phyloP scores from a whole-genome alignment of 345 rosid genomes.

The Ceriops zippeliana region DNA sequence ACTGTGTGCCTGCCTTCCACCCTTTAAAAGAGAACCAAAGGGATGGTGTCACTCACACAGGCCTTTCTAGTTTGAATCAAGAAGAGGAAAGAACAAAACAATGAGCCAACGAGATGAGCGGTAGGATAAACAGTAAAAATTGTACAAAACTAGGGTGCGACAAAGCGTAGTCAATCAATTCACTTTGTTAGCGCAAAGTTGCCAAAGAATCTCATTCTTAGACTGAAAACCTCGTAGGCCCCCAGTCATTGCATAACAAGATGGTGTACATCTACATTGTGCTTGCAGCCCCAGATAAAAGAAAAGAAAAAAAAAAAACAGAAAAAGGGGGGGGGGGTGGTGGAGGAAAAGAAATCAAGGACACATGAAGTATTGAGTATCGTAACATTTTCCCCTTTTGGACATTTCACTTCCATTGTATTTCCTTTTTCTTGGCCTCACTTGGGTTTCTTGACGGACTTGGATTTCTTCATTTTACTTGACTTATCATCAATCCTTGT shows the following conservation, averaged over 20 bases:
- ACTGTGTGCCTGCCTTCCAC: too few species aligned
- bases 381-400: background rate
- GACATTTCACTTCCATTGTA: background rate
- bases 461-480: slow-evolving; percentile 25
- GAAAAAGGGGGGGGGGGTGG: too few species aligned
- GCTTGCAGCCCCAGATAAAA: background rate
- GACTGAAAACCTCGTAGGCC: background rate
- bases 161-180: background rate
- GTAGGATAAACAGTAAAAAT: background rate
- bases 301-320: background rate
- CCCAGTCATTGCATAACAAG: slow-evolving; percentile 1
- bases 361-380: background rate
- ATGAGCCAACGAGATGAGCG: too few species aligned
- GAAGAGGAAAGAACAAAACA: too few species aligned
- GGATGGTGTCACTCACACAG: too few species aligned
- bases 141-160: background rate
- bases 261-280: background rate
- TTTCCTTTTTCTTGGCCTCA: background rate
- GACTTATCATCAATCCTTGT: slow-evolving; percentile 28
- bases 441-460: slow-evolving; percentile 27
- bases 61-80: too few species aligned
- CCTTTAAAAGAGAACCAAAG: too few species aligned
- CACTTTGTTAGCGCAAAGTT: background rate
- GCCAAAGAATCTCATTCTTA: background rate
- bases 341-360: background rate